Evolutionary conservation across 345 rosid species (phyloP).

Genomic region (Corchorus olitorius): DNA sequence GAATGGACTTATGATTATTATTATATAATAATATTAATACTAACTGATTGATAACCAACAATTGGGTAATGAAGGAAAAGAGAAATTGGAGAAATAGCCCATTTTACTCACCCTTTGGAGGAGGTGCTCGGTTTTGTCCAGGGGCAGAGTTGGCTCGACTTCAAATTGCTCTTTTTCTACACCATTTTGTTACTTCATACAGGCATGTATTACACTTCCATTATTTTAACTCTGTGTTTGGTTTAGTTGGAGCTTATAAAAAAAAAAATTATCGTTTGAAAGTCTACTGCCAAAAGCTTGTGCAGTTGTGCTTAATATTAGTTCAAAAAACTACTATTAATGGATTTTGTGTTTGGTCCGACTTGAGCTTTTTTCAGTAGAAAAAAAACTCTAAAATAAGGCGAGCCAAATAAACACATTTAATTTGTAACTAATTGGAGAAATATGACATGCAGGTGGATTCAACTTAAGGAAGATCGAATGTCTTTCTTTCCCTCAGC

Average conservation of each 20-base stretch:
- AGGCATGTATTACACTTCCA: slow-evolving; percentile 29
- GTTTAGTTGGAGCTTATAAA: too few species aligned
- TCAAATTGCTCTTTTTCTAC: slow-evolving; percentile 82
- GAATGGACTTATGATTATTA: too few species aligned
- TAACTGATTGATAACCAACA: background rate
- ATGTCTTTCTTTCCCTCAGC: slow-evolving; percentile 88
- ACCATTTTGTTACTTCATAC: slow-evolving; percentile 58
- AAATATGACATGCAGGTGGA: slow-evolving; percentile 49
- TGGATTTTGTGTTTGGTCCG: too few species aligned
- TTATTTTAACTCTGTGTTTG: background rate
- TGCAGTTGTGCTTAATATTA: too few species aligned
- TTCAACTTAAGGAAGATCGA: slow-evolving; percentile 65
- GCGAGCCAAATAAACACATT: too few species aligned
- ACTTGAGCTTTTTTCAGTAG: too few species aligned
- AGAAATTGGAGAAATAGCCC: slow-evolving; percentile 85
- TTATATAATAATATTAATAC: too few species aligned
- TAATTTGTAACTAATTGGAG: too few species aligned
- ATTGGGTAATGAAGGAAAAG: slow-evolving; percentile 52
- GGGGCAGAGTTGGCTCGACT: slow-evolving; percentile 92
- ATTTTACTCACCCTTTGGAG: slow-evolving; percentile 71
- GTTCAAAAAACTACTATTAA: too few species aligned
- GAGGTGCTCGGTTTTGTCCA: slow-evolving; percentile 87
- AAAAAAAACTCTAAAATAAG: too few species aligned
- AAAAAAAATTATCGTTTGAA: too few species aligned
- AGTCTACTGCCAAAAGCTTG: too few species aligned